These are phyloP conservation scores for Acorus calamus DNA, from an alignment of 106 monocot genomes.

Conservation along the genomic window DNA sequence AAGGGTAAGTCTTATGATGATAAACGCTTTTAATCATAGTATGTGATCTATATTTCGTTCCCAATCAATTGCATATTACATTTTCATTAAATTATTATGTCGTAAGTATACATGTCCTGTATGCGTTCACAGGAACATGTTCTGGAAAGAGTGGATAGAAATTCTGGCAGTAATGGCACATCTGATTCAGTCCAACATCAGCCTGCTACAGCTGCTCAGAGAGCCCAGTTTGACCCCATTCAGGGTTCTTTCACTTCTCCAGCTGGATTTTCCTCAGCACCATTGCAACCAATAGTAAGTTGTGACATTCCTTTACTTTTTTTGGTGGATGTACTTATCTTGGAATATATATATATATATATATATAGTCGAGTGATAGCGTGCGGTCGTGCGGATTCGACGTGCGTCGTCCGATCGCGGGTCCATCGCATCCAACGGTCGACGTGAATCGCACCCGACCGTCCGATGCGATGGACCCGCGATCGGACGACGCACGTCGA, in stretches of 20 bases:
- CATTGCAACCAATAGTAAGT: slow-evolving; percentile 50
- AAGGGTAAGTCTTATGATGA: slow-evolving; percentile 28
- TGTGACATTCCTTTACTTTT: background rate
- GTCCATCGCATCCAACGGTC: too few relatives aligned
- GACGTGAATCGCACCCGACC: too few relatives aligned
- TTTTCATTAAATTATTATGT: too few relatives aligned
- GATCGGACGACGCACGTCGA: too few relatives aligned
- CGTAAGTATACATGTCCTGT: background rate
- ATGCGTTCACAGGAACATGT: slow-evolving; percentile 25
- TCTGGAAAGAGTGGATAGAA: slow-evolving; percentile 27
- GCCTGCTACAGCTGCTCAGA: slow-evolving; percentile 14
- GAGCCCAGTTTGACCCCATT: slow-evolving; percentile 21
- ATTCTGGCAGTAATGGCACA: slow-evolving; percentile 16
- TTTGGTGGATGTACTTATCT: background rate
- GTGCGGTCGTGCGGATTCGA: too few relatives aligned
- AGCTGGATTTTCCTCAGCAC: slow-evolving; percentile 23
- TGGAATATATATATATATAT: background rate
- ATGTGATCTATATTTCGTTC: too few relatives aligned
- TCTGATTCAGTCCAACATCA: slow-evolving; percentile 24
- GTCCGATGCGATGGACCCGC: too few relatives aligned
- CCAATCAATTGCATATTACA: too few relatives aligned
- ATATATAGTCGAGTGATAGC: too few relatives aligned
- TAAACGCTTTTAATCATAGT: background rate
- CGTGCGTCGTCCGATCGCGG: too few relatives aligned
- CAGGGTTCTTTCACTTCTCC: slow-evolving; percentile 20